Evolutionary conservation across 2,329 filamentous ascomycete species (phyloP).

Genomic region (Monosporascus sp.): DNA sequence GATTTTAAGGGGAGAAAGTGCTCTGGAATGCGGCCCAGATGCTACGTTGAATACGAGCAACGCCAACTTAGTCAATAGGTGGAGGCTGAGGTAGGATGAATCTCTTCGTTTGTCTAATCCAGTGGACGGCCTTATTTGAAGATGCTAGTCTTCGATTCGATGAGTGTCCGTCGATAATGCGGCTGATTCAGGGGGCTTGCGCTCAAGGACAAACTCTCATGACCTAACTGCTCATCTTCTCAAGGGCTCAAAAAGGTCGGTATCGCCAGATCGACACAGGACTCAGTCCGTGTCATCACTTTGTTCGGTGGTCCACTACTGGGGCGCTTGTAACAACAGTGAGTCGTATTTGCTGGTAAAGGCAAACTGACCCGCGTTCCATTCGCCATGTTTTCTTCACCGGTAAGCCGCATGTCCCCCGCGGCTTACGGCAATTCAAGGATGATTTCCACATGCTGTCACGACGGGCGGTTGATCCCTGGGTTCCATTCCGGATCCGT

Average conservation of each 20-base stretch:
- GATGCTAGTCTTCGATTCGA: not conserved
- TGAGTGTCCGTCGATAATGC: not conserved
- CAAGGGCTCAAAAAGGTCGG: not conserved
- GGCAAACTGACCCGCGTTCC: constrained; percentile 3
- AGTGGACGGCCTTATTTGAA: not conserved
- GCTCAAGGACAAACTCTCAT: not conserved
- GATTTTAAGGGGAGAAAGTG: not conserved
- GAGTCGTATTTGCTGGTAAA: not conserved
- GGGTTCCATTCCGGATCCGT: not conserved
- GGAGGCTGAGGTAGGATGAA: not conserved
- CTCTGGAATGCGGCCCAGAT: not conserved
- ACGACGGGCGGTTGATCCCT: not conserved
- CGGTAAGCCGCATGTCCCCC: constrained; percentile 10
- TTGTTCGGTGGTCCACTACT: not conserved
- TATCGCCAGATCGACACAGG: not conserved
- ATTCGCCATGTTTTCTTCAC: constrained; percentile 6
- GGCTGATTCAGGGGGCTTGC: not conserved
- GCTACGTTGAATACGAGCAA: not conserved
- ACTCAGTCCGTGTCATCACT: not conserved
- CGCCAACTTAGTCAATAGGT: not conserved
- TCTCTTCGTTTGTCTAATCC: not conserved
- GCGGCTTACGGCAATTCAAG: constrained; percentile 1
- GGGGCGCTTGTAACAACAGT: not conserved
- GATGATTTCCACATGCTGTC: constrained; percentile 8
- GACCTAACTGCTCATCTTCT: not conserved